Evolutionary conservation across 768 basidiomycete species (phyloP).

Genomic region (Boletus rubropictus): DNA sequence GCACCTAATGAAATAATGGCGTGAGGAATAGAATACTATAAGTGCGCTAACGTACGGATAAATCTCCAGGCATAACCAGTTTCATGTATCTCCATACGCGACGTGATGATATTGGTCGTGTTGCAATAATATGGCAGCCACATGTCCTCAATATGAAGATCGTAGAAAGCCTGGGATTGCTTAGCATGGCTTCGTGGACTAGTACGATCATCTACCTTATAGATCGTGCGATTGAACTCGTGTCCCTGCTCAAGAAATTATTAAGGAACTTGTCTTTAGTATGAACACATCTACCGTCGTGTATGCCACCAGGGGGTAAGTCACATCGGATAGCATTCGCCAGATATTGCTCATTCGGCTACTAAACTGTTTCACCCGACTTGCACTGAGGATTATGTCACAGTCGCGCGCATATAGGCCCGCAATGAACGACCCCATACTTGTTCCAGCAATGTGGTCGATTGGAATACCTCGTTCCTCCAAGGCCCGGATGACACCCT

Average conservation of each 20-base stretch:
- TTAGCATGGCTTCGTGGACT: slow-evolving; percentile 4
- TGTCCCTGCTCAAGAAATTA: slow-evolving; percentile 59
- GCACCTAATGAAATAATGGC: slow-evolving; percentile 52
- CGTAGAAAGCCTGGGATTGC: slow-evolving; percentile 72
- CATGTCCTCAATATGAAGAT: slow-evolving; percentile 94
- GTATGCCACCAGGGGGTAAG: slow-evolving; percentile 71
- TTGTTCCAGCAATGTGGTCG: slow-evolving; percentile 91
- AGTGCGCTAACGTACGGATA: slow-evolving; percentile 52
- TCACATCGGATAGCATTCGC: slow-evolving; percentile 89
- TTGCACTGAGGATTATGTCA: slow-evolving; percentile 79
- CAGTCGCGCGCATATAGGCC: slow-evolving; percentile 94
- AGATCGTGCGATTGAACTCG: slow-evolving; percentile 91
- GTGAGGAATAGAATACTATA: background rate
- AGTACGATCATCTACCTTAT: slow-evolving; percentile 52
- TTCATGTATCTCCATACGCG: slow-evolving; percentile 94
- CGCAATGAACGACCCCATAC: slow-evolving; percentile 89
- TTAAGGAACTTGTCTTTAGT: background rate
- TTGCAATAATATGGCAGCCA: slow-evolving; percentile 99
- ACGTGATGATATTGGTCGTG: slow-evolving; percentile 94
- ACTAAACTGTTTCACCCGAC: slow-evolving; percentile 87
- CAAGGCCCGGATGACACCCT: slow-evolving; percentile 91
- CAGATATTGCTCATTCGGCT: slow-evolving; percentile 90
- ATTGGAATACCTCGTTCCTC: slow-evolving; percentile 92
- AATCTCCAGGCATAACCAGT: slow-evolving; percentile 98
- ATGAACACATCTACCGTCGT: slow-evolving; percentile 48